Evolutionary conservation across 176 grass and related monocot species (phyloP).

Genomic region (Sorghum bicolor): DNA sequence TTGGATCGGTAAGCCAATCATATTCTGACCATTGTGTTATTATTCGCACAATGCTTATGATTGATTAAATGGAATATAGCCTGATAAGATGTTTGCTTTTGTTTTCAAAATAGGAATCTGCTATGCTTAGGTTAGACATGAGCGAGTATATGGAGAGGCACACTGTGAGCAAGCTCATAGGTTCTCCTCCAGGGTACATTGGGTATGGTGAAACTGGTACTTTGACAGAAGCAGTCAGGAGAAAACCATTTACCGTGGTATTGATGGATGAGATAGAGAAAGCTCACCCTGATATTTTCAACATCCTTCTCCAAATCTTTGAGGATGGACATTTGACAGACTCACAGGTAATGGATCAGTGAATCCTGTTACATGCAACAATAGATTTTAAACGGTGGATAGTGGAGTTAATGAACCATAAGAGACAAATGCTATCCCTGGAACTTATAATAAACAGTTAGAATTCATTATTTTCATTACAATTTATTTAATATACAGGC

Average conservation of each 20-base stretch:
- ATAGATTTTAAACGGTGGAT: neutral
- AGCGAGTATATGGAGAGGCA: slow-evolving; percentile 98
- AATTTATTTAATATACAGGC: neutral
- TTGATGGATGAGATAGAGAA: slow-evolving; percentile 97
- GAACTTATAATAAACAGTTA: neutral
- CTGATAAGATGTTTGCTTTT: slow-evolving; percentile 40
- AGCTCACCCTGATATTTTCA: slow-evolving; percentile 99
- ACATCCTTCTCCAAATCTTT: slow-evolving; percentile 98
- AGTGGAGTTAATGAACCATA: neutral
- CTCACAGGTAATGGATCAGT: slow-evolving; percentile 58
- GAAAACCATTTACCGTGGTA: slow-evolving; percentile 87
- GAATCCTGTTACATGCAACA: slow-evolving; percentile 5
- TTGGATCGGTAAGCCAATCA: slow-evolving; percentile 69
- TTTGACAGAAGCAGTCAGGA: slow-evolving; percentile 93
- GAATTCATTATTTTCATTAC: neutral
- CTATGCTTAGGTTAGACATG: slow-evolving; percentile 96
- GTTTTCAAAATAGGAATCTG: slow-evolving; percentile 61
- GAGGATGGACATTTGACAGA: slow-evolving; percentile 93
- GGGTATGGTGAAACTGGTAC: slow-evolving; percentile 90
- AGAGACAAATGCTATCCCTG: neutral
- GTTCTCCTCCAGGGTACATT: slow-evolving; percentile 94
- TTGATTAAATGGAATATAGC: neutral
- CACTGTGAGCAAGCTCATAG: slow-evolving; percentile 95
- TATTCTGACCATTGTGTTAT: neutral
- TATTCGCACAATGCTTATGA: slow-evolving; percentile 3